Evolutionary conservation across 345 rosid species (phyloP).

Genomic region (Camelina sativa): DNA sequence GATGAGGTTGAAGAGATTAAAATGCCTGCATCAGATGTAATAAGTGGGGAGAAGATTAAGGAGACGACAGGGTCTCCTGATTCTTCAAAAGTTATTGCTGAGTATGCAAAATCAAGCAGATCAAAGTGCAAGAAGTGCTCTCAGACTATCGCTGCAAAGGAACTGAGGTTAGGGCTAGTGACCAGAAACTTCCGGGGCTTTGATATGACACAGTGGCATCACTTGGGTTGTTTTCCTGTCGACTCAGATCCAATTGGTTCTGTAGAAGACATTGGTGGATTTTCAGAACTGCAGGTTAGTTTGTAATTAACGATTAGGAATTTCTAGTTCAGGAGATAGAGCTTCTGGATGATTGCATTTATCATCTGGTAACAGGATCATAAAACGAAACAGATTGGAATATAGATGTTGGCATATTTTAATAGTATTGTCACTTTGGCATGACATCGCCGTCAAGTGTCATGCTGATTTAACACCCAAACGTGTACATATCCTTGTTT

Average conservation of each 20-base stretch:
- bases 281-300: slow-evolving; percentile 67
- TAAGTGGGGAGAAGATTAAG: slow-evolving; percentile 13
- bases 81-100: slow-evolving; percentile 53
- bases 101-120: slow-evolving; percentile 84
- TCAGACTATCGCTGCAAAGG: slow-evolving; percentile 55
- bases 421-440: background rate
- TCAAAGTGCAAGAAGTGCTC: slow-evolving; percentile 87
- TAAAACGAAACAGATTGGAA: background rate
- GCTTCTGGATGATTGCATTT: slow-evolving; percentile 23
- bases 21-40: slow-evolving; percentile 17
- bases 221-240: slow-evolving; percentile 61
- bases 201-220: slow-evolving; percentile 82
- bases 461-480: slow-evolving; percentile 1
- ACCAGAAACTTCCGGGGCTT: slow-evolving; percentile 66
- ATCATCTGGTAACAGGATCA: slow-evolving; percentile 11
- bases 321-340: slow-evolving; percentile 10
- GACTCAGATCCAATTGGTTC: slow-evolving; percentile 45
- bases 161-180: slow-evolving; percentile 65
- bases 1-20: slow-evolving; percentile 20
- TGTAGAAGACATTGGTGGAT: slow-evolving; percentile 57
- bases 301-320: background rate
- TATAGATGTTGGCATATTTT: background rate
- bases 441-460: background rate
- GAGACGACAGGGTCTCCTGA: slow-evolving; percentile 27
- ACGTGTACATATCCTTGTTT: background rate